These are phyloP conservation scores for Coemansia sp. DNA, from an alignment of 192 early-diverging fungal genomes.

Conservation along the genomic window DNA sequence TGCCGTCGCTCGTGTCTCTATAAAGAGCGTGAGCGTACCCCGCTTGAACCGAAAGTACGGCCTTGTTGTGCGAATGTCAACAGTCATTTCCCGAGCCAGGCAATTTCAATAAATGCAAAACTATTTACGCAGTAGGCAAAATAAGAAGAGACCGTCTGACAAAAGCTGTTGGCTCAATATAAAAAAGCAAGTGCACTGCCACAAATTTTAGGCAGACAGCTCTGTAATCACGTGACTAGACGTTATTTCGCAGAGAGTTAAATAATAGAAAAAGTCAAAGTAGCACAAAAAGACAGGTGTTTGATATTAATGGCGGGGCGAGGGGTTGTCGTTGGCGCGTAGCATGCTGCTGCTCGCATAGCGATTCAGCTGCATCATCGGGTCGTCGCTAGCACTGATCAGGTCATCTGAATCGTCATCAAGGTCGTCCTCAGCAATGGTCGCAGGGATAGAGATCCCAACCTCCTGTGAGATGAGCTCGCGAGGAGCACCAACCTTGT, in stretches of 20 bases:
- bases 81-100: conserved; percentile 10
- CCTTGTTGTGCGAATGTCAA: conserved; percentile 16
- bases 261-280: background rate
- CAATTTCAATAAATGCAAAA: background rate
- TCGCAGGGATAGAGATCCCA: conserved; percentile 36
- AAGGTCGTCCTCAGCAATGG: conserved; percentile 39
- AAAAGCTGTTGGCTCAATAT: too few species aligned
- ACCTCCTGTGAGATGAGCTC: conserved; percentile 52
- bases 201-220: background rate
- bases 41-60: conserved; percentile 51
- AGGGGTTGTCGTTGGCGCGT: conserved; percentile 5
- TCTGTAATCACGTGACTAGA: background rate
- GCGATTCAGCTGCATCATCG: conserved; percentile 38
- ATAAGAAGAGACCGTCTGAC: too few species aligned
- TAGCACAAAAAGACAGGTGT: background rate
- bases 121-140: too few species aligned
- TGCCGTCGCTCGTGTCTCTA: conserved; percentile 16
- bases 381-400: conserved; percentile 28
- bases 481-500: conserved; percentile 50
- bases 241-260: background rate
- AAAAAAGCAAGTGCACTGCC: background rate
- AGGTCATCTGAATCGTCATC: conserved; percentile 28
- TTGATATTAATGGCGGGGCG: background rate
- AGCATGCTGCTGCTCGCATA: conserved; percentile 31
- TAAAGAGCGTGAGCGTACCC: conserved; percentile 37